phyloP scores from a whole-genome alignment of 257 asterid species.

The Nicotiana obtusifolia region DNA sequence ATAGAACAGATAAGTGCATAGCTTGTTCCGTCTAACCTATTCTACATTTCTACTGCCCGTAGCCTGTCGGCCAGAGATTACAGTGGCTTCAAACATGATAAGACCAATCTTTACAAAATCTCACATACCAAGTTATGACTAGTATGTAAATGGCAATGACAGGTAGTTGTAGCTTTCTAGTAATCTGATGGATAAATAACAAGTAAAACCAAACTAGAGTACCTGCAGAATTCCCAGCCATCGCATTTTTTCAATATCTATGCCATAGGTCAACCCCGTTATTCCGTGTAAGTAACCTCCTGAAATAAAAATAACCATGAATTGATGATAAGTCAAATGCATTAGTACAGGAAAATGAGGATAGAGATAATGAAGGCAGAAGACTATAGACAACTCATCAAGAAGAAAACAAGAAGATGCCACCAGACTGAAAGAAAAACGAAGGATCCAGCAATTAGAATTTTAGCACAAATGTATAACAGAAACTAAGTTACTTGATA shows the following conservation, averaged over 20 bases:
- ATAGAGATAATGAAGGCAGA: neutral
- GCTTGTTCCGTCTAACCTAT: neutral
- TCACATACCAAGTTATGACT: no score
- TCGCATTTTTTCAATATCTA: constrained; percentile 65
- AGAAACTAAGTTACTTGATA: neutral
- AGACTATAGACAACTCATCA: neutral
- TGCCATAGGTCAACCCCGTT: constrained; percentile 77
- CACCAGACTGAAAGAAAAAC: neutral
- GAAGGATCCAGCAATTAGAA: neutral
- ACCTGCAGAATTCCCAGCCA: constrained; percentile 87
- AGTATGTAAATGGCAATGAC: neutral
- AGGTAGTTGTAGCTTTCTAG: neutral
- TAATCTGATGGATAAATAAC: neutral
- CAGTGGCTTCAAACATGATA: no score
- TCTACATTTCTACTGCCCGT: neutral
- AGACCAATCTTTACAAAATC: no score
- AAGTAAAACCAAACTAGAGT: neutral
- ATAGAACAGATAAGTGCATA: neutral
- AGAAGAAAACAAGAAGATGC: neutral
- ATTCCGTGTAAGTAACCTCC: constrained; percentile 90
- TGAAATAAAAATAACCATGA: constrained; percentile 20
- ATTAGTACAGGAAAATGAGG: neutral
- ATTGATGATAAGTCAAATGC: neutral
- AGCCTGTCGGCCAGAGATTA: no score
- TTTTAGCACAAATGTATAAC: neutral